A percentile compares a stretch with the other conserved stretches of the same genome.
Evolutionary conservation across 2,329 filamentous ascomycete genomes (phyloP).

Genomic region (Sordariomycetes sp.): DNA sequence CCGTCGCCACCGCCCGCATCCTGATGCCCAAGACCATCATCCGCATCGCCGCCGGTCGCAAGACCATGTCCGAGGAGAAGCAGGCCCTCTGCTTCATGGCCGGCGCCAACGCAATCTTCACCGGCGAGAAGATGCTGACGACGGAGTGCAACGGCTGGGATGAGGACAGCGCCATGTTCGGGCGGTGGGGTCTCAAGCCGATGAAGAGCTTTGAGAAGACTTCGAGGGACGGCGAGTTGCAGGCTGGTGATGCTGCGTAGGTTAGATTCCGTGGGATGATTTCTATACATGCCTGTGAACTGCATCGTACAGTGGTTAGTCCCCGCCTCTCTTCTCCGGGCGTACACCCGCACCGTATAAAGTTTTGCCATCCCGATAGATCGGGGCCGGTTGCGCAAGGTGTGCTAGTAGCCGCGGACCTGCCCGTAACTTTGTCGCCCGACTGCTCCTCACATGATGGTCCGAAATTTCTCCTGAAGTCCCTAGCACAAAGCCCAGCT

Average conservation of each 20-base stretch:
- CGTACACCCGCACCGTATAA: no score
- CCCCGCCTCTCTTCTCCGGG: background rate
- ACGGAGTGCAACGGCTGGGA: slow-evolving; percentile 88
- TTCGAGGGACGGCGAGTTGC: background rate
- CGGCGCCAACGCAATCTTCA: slow-evolving; percentile 89
- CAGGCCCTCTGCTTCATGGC: slow-evolving; percentile 84
- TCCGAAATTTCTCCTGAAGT: background rate
- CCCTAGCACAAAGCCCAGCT: background rate
- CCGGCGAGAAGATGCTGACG: slow-evolving; percentile 90
- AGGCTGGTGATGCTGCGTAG: background rate
- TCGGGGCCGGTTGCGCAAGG: background rate
- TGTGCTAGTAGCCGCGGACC: background rate
- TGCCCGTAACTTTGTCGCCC: no score
- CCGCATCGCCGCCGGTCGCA: slow-evolving; percentile 71
- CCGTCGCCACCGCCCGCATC: slow-evolving; percentile 70
- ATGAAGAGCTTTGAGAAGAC: slow-evolving; percentile 46
- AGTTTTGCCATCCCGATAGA: background rate
- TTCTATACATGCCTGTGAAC: background rate
- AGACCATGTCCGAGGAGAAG: slow-evolving; percentile 76
- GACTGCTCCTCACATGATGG: no score
- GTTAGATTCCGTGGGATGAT: background rate
- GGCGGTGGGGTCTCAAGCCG: slow-evolving; percentile 65
- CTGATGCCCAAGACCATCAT: slow-evolving; percentile 80
- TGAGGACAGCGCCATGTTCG: slow-evolving; percentile 74
- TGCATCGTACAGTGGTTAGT: background rate